These are phyloP conservation scores for Orychophragmus violaceus DNA, from an alignment of 345 rosid species.

Conservation along the genomic window DNA sequence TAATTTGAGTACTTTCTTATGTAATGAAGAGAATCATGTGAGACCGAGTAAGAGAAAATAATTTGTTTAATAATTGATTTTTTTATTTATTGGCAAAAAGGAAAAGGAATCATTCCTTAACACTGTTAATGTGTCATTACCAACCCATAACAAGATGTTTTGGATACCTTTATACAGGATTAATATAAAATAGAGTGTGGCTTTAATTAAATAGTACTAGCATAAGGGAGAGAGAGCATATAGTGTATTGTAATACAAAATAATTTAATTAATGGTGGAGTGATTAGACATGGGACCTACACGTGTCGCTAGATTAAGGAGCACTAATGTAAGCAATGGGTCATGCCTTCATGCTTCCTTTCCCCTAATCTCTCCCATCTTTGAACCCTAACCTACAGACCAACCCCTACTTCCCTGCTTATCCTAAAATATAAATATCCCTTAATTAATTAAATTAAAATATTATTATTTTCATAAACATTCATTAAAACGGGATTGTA, in stretches of 20 bases:
- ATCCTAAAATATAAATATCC: background rate
- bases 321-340: constrained; percentile 32
- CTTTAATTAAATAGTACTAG: constrained; percentile 1
- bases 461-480: background rate
- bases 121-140: constrained; percentile 24
- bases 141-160: constrained; percentile 18
- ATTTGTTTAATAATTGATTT: background rate
- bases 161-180: background rate
- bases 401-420: constrained; percentile 19
- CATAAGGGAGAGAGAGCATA: background rate
- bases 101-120: constrained; percentile 6
- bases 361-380: constrained; percentile 32
- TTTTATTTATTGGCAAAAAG: background rate
- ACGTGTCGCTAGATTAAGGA: constrained; percentile 32
- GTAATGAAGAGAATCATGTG: background rate
- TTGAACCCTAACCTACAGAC: constrained; percentile 41
- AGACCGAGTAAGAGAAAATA: background rate
- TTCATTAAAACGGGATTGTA: background rate
- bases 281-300: constrained; percentile 30
- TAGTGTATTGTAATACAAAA: background rate
- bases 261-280: background rate
- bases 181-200: background rate
- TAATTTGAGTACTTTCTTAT: background rate
- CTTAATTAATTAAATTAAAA: background rate
- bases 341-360: constrained; percentile 27